These are phyloP conservation scores for Rhynchosporium agropyri DNA, from an alignment of 2,329 filamentous ascomycete species.

Conservation along the genomic window DNA sequence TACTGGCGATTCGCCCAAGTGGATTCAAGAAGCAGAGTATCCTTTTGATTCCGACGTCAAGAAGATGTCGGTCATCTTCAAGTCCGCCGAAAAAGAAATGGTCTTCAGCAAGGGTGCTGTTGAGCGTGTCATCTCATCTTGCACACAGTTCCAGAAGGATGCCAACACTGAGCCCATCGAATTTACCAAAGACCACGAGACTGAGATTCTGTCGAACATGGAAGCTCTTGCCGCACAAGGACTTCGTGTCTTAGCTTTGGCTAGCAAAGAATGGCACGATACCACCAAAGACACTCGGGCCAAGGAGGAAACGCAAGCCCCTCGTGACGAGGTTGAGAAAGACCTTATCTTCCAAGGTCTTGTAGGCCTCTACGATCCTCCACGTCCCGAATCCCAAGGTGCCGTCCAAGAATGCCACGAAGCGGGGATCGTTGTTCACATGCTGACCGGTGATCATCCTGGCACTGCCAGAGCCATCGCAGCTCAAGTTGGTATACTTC, in stretches of 20 bases:
- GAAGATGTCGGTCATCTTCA: conserved; percentile 74
- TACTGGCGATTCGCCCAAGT: conserved; percentile 52
- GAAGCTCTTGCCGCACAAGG: conserved; percentile 67
- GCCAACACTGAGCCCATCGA: conserved; percentile 46
- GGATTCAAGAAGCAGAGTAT: conserved; percentile 66
- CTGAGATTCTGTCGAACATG: conserved; percentile 67
- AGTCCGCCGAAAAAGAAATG: conserved; percentile 47
- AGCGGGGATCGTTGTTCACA: conserved; percentile 73
- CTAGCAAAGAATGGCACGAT: conserved; percentile 47
- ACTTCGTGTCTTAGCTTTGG: conserved; percentile 69
- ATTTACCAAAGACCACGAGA: conserved; percentile 55
- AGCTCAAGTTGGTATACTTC: conserved; percentile 76
- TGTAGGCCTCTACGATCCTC: conserved; percentile 60
- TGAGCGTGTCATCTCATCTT: conserved; percentile 67
- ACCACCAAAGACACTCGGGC: conserved; percentile 25
- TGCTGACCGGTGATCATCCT: conserved; percentile 83
- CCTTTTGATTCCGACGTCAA: conserved; percentile 76
- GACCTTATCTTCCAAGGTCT: conserved; percentile 74
- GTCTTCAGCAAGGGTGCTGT: conserved; percentile 70
- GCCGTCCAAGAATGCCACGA: conserved; percentile 62
- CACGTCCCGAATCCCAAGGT: conserved; percentile 57
- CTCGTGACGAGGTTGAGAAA: conserved; percentile 66
- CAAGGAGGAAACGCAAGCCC: conserved; percentile 44
- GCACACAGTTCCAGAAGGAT: conserved; percentile 52
- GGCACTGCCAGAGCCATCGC: conserved; percentile 80